A percentile compares a stretch with the other conserved stretches of the same genome.
phyloP scores from a whole-genome alignment of 441 rosid species.

The Viola pubescens region DNA sequence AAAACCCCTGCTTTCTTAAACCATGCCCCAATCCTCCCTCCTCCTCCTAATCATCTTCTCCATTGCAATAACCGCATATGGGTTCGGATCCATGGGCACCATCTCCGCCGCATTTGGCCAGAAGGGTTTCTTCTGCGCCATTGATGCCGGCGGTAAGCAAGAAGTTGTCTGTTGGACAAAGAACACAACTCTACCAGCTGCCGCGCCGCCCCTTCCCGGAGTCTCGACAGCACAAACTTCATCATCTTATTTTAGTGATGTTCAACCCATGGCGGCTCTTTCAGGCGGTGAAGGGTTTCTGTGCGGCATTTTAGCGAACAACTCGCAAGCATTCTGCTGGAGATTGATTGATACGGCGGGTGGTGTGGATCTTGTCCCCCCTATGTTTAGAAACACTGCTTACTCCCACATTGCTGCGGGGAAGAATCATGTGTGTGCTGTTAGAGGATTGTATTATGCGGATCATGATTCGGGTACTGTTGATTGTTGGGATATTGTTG shows the following conservation, averaged over 20 bases:
- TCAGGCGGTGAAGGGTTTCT: conserved; percentile 70
- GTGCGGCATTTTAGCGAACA: conserved; percentile 60
- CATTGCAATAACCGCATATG: conserved; percentile 33
- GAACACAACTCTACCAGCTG: conserved; percentile 36
- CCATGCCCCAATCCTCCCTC: conserved; percentile 27
- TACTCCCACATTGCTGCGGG: conserved; percentile 76
- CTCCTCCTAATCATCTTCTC: conserved; percentile 24
- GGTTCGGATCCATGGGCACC: conserved; percentile 78
- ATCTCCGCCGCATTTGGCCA: conserved; percentile 68
- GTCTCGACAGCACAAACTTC: conserved; percentile 6
- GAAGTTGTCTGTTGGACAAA: conserved; percentile 71
- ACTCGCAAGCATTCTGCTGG: conserved; percentile 60
- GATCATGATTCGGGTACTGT: conserved; percentile 50
- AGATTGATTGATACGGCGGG: conserved; percentile 26
- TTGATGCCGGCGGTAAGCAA: conserved; percentile 82
- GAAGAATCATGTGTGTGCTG: conserved; percentile 63
- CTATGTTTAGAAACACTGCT: conserved; percentile 35
- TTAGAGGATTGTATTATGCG: conserved; percentile 69
- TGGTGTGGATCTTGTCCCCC: conserved; percentile 59
- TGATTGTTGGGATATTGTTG: conserved; percentile 69
- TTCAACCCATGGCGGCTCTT: conserved; percentile 55
- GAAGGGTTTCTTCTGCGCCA: conserved; percentile 74
- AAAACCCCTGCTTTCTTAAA: conserved; percentile 3
- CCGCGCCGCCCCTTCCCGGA: conserved; percentile 24
- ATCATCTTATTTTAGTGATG: conserved; percentile 19